These are phyloP conservation scores for Auxenochlorella pyrenoidosa DNA, from an alignment of 139 green algal genomes.

Conservation along the genomic window DNA sequence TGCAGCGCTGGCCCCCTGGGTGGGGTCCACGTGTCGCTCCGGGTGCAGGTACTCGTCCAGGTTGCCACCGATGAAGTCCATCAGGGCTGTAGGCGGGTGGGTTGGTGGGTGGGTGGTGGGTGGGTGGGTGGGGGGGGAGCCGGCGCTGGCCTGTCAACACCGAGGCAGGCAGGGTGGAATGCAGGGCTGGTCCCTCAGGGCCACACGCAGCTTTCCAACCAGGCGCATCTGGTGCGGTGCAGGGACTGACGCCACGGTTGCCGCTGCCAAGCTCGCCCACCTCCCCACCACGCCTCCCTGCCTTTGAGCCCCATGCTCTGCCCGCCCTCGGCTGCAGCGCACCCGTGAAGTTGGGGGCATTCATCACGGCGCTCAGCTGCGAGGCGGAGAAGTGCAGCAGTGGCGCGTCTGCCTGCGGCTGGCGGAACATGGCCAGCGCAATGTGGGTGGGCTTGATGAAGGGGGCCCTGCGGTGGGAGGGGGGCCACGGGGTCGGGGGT, in stretches of 20 bases:
- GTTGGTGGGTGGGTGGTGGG: not conserved
- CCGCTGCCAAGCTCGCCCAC: not conserved
- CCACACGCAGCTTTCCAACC: too few relatives aligned
- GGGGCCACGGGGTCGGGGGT: not conserved
- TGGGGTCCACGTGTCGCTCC: not conserved
- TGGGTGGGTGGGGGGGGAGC: too few relatives aligned
- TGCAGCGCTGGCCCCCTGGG: not conserved
- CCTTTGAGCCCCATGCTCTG: not conserved
- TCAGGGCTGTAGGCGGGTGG: constrained; percentile 15
- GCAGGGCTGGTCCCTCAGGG: too few relatives aligned
- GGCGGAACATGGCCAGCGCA: constrained; percentile 41
- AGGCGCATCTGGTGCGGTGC: too few relatives aligned
- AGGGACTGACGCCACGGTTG: too few relatives aligned
- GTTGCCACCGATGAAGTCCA: constrained; percentile 60
- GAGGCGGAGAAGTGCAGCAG: constrained; percentile 60
- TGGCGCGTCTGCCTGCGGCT: not conserved
- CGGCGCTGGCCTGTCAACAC: too few relatives aligned
- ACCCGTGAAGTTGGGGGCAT: constrained; percentile 51
- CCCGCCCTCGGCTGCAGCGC: not conserved
- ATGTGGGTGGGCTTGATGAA: constrained; percentile 47
- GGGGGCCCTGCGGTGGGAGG: constrained; percentile 12
- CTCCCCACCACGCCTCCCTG: not conserved
- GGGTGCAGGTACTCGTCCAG: constrained; percentile 40
- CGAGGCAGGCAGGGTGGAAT: too few relatives aligned
- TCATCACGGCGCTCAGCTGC: constrained; percentile 38